Evolutionary conservation across 2,329 filamentous ascomycete species (phyloP), one percentile per base, ranked within the genome.

Genomic region (Fusarium sp.): DNA sequence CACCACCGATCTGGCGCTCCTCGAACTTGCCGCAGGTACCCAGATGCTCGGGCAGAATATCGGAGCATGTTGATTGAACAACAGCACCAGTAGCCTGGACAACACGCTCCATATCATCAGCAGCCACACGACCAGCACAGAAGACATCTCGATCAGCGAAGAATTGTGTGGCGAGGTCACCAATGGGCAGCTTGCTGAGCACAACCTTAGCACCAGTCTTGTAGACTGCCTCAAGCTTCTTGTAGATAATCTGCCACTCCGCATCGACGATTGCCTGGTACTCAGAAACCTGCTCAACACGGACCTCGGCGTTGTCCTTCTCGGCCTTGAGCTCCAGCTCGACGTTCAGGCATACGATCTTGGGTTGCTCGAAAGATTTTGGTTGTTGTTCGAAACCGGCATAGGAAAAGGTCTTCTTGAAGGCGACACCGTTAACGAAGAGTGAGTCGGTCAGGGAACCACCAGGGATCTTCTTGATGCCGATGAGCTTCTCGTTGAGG

Each of bases 341-440:
- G 77, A 99, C 96, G 82, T 98, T 99, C 78, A 99, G 86, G 85
- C 96, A 98, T 70, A 98, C 94, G 77, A 99, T 97, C 88, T 97
- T 97, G 70, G 96, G 96, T 84, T 97, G 90, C 81, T 89, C 91
- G 88, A 99, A 98, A 12, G 90, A 92, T 86, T 99, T 99, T 75
- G 96, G 96, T 86, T 99, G 96, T 86, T 99, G 96, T 86, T 99
- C 96, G 85, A 99, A 99, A 81, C 96, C 96, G 78, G 96, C 96
- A 82, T 99, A 99, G 58, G 96, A 95, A 84, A 99, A 99, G 9
- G 96, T 99, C 90, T 99, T 99, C 88, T 98, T 98, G 89, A 99
- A 99, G 40, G 96, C 96, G 71, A 99, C 96, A 81, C 96, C 96
- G 83, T 98, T 96, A 81, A 99, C 93, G 84, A 98, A 98, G 44